Base-by-base conservation (phyloP, 2,329 filamentous ascomycete species). In the Ophiostoma piceae region DNA sequence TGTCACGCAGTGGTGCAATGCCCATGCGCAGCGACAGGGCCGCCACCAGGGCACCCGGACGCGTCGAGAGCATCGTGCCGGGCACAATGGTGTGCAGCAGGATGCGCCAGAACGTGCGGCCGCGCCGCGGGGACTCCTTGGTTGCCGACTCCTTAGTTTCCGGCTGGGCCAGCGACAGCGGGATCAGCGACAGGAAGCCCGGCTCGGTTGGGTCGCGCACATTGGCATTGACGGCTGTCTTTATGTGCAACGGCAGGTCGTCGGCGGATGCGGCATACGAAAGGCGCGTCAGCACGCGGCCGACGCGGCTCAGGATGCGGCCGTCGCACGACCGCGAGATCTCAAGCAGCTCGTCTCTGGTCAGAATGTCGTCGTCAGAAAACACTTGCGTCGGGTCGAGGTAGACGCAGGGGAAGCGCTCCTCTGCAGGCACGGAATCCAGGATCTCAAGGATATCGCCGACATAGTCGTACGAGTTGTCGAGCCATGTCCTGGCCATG, bases 241-340 rank as follows among this genome's bases (percentile, higher is more conserved):
- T 47, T 70, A 85, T 78, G 68, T 84, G 83, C 0, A 75, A 77
- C 0, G 83, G 83, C 29, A 84, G 75, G 4, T 82, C 79, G 0
- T 77, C 76, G 39, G 77, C 74, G 2, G 78, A 78, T 35, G 77
- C 74, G 7, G 81, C 80, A 71, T 81, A 84, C 1, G 80, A 82
- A 4, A 85, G 73, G 4, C 78, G 79, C 0, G 82, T 83, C 12
- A 85, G 76, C 5, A 84, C 79, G 39, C 77, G 79, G 8, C 83
- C 81, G 1, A 85, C 77, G 0, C 83, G 80, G 14, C 79, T 79
- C 1, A 85, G 78, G 67, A 85, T 82, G 2, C 76, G 77, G 67
- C 80, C 77, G 67, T 85, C 80, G 73, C 84, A 85, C 0, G 83
- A 85, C 14, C 83, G 78, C 8, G 82, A 81, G 71, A 85, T 84